Evolutionary conservation across 805 yeast genomes (phyloP).

Genomic region (Candida pseudofarinosa): DNA sequence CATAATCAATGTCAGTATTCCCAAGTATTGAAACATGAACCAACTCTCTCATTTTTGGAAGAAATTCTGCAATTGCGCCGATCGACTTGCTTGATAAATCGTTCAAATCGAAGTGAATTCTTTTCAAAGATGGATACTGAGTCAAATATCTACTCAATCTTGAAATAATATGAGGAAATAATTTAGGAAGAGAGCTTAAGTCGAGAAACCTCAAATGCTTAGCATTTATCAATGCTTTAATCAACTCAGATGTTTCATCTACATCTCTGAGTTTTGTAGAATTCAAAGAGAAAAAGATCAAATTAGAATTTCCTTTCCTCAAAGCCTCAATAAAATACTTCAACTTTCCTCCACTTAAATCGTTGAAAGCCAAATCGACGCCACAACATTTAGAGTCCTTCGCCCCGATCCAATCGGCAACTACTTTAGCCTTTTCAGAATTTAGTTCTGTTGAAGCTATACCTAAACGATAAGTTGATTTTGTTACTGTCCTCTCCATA

Average conservation of each 20-base stretch:
- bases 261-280: slow-evolving; percentile 45
- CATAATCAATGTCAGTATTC: slow-evolving; percentile 40
- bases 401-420: slow-evolving; percentile 46
- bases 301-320: slow-evolving; percentile 26
- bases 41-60: slow-evolving; percentile 45
- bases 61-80: slow-evolving; percentile 44
- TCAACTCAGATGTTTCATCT: slow-evolving; percentile 31
- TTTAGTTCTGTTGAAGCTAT: slow-evolving; percentile 51
- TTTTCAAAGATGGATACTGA: slow-evolving; percentile 38
- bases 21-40: slow-evolving; percentile 55
- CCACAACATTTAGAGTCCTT: slow-evolving; percentile 47
- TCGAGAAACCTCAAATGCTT: slow-evolving; percentile 47
- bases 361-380: slow-evolving; percentile 53
- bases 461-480: slow-evolving; percentile 48
- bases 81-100: slow-evolving; percentile 45
- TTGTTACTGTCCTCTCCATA: slow-evolving; percentile 36
- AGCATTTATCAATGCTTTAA: slow-evolving; percentile 35
- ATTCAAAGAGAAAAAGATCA: slow-evolving; percentile 51
- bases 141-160: slow-evolving; percentile 44
- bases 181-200: slow-evolving; percentile 47
- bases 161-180: slow-evolving; percentile 50
- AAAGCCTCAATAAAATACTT: slow-evolving; percentile 44
- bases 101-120: slow-evolving; percentile 54
- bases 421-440: slow-evolving; percentile 32
- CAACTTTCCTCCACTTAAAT: slow-evolving; percentile 44